These are phyloP conservation scores for Fragaria nilgerrensis DNA, from an alignment of 306 rosid species.

Conservation along the genomic window DNA sequence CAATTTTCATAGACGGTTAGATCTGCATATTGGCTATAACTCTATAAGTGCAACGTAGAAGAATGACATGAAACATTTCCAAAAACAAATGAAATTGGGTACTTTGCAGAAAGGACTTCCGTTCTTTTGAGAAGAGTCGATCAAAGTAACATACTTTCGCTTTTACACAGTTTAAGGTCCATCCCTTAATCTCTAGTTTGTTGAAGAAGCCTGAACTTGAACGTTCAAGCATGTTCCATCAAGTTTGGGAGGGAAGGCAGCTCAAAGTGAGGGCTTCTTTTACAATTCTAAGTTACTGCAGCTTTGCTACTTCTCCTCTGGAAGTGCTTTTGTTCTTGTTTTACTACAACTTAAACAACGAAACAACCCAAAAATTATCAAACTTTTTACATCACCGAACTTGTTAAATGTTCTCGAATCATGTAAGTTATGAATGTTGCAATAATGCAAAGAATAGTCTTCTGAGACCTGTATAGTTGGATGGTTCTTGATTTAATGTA, in stretches of 20 bases:
- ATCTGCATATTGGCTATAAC: neutral
- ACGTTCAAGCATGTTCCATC: neutral
- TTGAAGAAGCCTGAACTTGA: neutral
- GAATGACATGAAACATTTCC: neutral
- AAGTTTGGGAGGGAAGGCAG: neutral
- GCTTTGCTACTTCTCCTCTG: neutral
- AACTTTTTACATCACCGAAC: neutral
- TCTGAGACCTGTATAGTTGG: neutral
- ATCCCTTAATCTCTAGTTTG: neutral
- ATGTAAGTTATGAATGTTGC: conserved; percentile 23
- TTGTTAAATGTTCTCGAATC: conserved; percentile 24
- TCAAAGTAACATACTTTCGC: conserved; percentile 16
- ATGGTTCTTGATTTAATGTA: neutral
- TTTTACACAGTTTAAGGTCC: conserved; percentile 26
- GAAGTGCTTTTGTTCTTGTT: neutral
- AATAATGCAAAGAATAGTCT: conserved; percentile 4
- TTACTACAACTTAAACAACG: neutral
- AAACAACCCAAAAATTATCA: neutral
- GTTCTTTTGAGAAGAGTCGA: conserved; percentile 5
- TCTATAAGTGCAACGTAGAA: neutral
- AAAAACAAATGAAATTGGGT: neutral
- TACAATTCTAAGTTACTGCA: neutral
- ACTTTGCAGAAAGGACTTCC: conserved; percentile 12
- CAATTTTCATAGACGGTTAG: neutral
- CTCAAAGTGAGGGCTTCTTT: neutral